A percentile compares a stretch with the other conserved stretches of the same genome.
Conservation (phyloP, 2,329 filamentous ascomycete species). For the Pseudogymnoascus sp. region DNA sequence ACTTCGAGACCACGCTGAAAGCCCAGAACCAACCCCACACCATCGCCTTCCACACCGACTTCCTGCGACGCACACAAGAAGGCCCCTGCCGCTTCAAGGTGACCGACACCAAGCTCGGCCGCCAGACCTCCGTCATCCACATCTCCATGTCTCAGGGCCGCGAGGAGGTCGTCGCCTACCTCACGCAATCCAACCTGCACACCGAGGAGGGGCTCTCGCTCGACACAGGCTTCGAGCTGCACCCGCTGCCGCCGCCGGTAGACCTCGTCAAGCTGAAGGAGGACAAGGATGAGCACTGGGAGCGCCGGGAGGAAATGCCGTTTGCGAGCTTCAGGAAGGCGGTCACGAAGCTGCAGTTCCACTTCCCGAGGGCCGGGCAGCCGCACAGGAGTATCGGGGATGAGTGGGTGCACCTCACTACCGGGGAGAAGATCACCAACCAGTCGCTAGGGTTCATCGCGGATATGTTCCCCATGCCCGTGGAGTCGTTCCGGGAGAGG, state of each 20-base stretch:
- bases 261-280: slow-evolving; percentile 34
- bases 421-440: slow-evolving; percentile 55
- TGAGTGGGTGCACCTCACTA: slow-evolving; percentile 58
- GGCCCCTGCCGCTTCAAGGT: slow-evolving; percentile 51
- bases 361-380: slow-evolving; percentile 41
- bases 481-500: slow-evolving; percentile 41
- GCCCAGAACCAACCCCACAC: slow-evolving; percentile 54
- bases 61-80: slow-evolving; percentile 53
- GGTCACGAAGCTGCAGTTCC: slow-evolving; percentile 41
- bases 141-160: slow-evolving; percentile 49
- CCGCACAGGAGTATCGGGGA: slow-evolving; percentile 40
- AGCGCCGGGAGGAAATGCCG: slow-evolving; percentile 15
- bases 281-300: slow-evolving; percentile 41
- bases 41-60: slow-evolving; percentile 56
- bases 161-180: slow-evolving; percentile 55
- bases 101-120: slow-evolving; percentile 55
- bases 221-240: slow-evolving; percentile 44
- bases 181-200: slow-evolving; percentile 55
- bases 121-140: slow-evolving; percentile 55
- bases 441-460: slow-evolving; percentile 55
- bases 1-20: slow-evolving; percentile 50
- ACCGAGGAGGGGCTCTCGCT: slow-evolving; percentile 51
- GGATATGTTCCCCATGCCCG: slow-evolving; percentile 61
- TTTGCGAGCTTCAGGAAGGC: slow-evolving; percentile 27
- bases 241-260: slow-evolving; percentile 29